Conservation (phyloP, 108 stramenopile species). For the Nannochloropsis granulata region DNA sequence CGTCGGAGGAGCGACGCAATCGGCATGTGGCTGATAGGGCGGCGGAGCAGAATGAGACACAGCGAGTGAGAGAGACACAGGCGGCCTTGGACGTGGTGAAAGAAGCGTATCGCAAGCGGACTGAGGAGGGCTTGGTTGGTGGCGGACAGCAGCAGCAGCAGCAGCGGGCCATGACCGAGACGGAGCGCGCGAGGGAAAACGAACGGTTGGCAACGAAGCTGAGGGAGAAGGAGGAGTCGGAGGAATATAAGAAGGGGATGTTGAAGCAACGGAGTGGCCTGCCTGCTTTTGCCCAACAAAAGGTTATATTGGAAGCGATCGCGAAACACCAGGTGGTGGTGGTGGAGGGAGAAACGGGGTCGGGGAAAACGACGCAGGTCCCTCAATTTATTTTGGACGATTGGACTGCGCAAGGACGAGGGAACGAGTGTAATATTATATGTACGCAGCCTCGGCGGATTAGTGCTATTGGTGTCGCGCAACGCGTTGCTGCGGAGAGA, state of each 20-base stretch:
- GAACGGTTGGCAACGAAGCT: background rate
- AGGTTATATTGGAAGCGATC: background rate
- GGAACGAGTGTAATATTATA: conserved; percentile 59
- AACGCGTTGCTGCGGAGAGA: conserved; percentile 77
- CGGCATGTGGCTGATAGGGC: background rate
- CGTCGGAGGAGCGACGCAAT: background rate
- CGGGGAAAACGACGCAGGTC: conserved; percentile 60
- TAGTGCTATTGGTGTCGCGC: conserved; percentile 77
- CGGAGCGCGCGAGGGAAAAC: background rate
- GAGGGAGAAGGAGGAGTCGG: background rate
- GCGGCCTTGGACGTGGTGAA: background rate
- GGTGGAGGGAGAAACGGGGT: conserved; percentile 30
- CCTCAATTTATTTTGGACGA: conserved; percentile 81
- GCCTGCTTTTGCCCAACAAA: conserved; percentile 4
- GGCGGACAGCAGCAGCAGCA: background rate
- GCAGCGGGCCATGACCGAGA: background rate
- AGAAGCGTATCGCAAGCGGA: background rate
- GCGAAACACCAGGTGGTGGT: conserved; percentile 23
- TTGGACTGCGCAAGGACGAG: conserved; percentile 39
- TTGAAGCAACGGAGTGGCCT: conserved; percentile 1
- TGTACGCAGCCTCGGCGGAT: conserved; percentile 88
- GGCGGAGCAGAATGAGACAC: background rate
- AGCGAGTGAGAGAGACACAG: background rate
- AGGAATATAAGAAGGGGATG: background rate
- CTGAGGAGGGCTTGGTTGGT: background rate